phyloP scores from a whole-genome alignment of 1,284 basidiomycete species.

The Ustilago hordei region DNA sequence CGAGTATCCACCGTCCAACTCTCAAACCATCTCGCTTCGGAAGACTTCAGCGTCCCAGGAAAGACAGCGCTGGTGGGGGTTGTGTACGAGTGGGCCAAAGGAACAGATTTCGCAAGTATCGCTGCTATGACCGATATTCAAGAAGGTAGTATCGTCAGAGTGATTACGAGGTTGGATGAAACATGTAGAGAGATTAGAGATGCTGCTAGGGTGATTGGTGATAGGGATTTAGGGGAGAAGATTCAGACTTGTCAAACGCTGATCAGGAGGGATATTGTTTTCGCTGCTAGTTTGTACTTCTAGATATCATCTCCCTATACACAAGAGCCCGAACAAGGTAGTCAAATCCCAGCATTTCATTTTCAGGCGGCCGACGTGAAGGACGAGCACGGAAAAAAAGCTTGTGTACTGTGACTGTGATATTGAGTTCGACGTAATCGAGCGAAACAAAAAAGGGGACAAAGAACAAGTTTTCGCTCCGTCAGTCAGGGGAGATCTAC shows the following conservation, averaged over 20 bases:
- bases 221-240: conserved; percentile 93
- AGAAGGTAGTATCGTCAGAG: conserved; percentile 95
- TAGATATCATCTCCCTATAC: conserved; percentile 12
- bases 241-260: conserved; percentile 95
- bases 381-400: neutral
- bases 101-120: conserved; percentile 97
- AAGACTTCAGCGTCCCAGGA: conserved; percentile 55
- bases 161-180: conserved; percentile 95
- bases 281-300: conserved; percentile 66
- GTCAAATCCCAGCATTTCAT: neutral
- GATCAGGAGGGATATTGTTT: conserved; percentile 73
- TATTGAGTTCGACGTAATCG: neutral
- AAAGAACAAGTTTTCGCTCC: neutral
- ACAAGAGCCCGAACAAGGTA: too few species aligned
- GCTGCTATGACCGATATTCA: conserved; percentile 91
- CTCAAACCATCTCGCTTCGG: conserved; percentile 73
- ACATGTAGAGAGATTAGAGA: conserved; percentile 97
- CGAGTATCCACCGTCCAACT: conserved; percentile 84
- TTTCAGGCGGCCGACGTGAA: too few species aligned
- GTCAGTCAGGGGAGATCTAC: conserved; percentile 7
- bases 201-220: conserved; percentile 96
- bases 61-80: conserved; percentile 84
- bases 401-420: neutral
- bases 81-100: conserved; percentile 98
- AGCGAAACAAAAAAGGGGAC: neutral